Base-by-base conservation (phyloP, 176 grass and related monocot species). In the Poa pratensis region DNA sequence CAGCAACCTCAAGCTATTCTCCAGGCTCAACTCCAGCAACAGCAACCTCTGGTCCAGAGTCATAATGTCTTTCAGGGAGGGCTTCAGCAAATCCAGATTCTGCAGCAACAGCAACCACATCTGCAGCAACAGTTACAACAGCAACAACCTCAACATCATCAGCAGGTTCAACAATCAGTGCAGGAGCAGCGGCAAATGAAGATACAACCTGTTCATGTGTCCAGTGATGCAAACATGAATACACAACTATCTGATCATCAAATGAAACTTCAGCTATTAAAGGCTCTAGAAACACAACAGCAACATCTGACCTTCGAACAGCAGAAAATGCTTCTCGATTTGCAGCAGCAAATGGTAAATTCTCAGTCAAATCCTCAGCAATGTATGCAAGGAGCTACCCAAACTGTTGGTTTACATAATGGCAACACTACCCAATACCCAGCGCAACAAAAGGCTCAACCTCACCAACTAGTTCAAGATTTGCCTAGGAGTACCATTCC, bases 181-280 rank as follows among this genome's bases (percentile, higher is more conserved):
- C 91, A 90, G 30, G 77, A 92, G 48, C 85, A 90, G 18, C 91
- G 82, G 52, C 68, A 91, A 91, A 75, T 87, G 80, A 87, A 87
- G 51, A 76, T 69, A 53, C 84, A 83, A 19, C 52, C 76, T 87
- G 53, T 68, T 76, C 76, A 71, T 65, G 42, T 63, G 74, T 30
- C 89, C 61, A 71, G 37, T 32, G 89, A 81, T 54, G 54, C 76
- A 54, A 87, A 69, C 76, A 70, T 84, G 60, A 60, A 53, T 75
- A 27, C 69, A n/a, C 87, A 88, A 24, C 46, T 86, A 27, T 85
- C 84, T 63, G 92, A 94, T 75, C 85, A 88, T 82, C 92, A 94
- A 40, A 84, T 91, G 79, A 86, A 89, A 77, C 76, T 91, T 60
- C 93, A 94, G 74, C 22, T 94, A 64, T 65, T 92, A 70, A 89